These are phyloP conservation scores for Penicillium paxilli DNA, from an alignment of 495 filamentous ascomycete genomes.

Conservation along the genomic window DNA sequence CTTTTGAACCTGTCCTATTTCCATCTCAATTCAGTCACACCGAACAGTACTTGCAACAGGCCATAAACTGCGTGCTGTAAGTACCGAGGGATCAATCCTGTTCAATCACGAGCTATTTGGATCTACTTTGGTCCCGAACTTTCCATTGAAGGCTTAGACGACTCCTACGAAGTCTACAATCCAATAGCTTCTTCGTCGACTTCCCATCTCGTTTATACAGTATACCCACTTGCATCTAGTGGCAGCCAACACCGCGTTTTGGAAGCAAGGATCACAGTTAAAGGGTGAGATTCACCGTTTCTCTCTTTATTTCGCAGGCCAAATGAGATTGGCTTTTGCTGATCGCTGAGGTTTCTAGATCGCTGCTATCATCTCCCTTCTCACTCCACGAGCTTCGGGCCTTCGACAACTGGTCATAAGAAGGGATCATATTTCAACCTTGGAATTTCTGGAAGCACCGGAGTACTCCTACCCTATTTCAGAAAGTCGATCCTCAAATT, in stretches of 20 bases:
- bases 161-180: neutral
- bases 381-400: neutral
- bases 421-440: neutral
- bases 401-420: neutral
- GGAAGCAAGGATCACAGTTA: neutral
- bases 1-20: conserved; percentile 24
- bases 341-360: neutral
- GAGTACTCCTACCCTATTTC: neutral
- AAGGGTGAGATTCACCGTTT: neutral
- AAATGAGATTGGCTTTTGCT: neutral
- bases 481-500: neutral
- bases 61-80: conserved; percentile 8
- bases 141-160: neutral
- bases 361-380: neutral
- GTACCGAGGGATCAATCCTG: conserved; percentile 6
- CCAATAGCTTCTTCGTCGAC: neutral
- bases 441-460: neutral
- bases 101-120: conserved; percentile 1
- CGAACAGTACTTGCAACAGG: conserved; percentile 14
- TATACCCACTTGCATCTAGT: neutral
- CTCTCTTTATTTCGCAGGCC: neutral
- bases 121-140: neutral
- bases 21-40: conserved; percentile 17
- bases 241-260: neutral
- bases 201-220: neutral